These are phyloP conservation scores for Nemania abortiva DNA, from an alignment of 2,329 filamentous ascomycete species.

Conservation along the genomic window DNA sequence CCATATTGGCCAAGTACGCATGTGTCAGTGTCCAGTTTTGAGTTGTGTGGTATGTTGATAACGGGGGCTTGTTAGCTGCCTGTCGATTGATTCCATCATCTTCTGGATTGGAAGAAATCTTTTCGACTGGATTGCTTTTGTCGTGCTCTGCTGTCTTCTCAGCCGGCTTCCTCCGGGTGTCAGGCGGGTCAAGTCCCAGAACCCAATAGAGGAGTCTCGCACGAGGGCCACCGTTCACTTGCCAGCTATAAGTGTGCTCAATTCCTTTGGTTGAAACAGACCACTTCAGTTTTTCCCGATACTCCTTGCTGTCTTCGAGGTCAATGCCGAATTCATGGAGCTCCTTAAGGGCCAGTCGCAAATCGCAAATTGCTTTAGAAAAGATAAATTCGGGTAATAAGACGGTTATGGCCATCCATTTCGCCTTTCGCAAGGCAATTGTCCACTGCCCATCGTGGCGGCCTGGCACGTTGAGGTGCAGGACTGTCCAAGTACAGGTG, in stretches of 20 bases:
- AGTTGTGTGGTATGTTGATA: too few species aligned
- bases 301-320: background rate
- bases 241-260: constrained; percentile 1
- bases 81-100: too few species aligned
- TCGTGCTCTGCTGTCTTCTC: too few species aligned
- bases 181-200: background rate
- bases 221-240: background rate
- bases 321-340: background rate
- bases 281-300: background rate
- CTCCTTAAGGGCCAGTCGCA: background rate
- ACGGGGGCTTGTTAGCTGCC: too few species aligned
- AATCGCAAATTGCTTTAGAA: constrained; percentile 4
- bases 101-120: too few species aligned
- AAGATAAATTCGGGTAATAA: constrained; percentile 13
- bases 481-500: constrained; percentile 10
- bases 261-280: background rate
- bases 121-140: too few species aligned
- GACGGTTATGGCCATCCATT: constrained; percentile 14
- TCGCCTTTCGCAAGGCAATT: constrained; percentile 3
- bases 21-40: constrained; percentile 13
- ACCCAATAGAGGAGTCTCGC: background rate
- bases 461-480: constrained; percentile 11
- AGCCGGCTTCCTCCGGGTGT: too few species aligned
- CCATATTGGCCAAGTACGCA: constrained; percentile 11
- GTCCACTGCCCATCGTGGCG: background rate